Evolutionary conservation across 805 yeast species (phyloP), one percentile per base, ranked within the genome.

Genomic region (Suhomyces emberorum): DNA sequence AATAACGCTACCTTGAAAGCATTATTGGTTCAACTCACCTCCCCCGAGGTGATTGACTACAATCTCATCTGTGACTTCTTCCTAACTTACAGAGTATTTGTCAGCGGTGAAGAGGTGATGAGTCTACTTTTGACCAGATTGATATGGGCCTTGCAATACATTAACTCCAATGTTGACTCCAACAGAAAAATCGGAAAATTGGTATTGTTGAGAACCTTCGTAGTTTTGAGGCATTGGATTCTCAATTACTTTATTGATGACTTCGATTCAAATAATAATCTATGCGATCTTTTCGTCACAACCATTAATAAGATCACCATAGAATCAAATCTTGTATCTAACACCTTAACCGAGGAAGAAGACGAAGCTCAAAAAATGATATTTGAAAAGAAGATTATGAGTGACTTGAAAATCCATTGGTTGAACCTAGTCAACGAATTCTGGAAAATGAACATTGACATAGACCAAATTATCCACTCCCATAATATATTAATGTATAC

Each of bases 201-300:
- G 30, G 81, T 83, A 2, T 65, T 86, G 9, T 73, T 89, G 24
- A 71, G 98, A 49, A 82, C 95, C 0, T 91, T 89, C 64, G 96
- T 87, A 18, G 80, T 84, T 19, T 49, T 93, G 28, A 76, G 97
- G 51, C 95, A 87, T 63, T 91, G 98, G 95, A 57, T 91, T 14
- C 61, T 86, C 41, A 91, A 89, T 58, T 89, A 86, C 57, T 93
- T 88, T 51, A 72, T 79, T 28, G 91, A 86, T 54, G 98, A 93
- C 58, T 93, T 69, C 42, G 61, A 57, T 32, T 34, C 53, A 11
- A 57, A 66, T 44, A 37, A 38, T 4, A 37, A 43, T 20, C 46
- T 69, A 22, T 63, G 74, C 43, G 69, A 68, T 34, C 24, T 39
- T 14, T 66, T 89, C 55, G 64, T 82, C 17, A 59, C 74, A 11